phyloP scores from a whole-genome alignment of 371 early-diverging fungal genomes.

The Apophysomyces ossiformis region DNA sequence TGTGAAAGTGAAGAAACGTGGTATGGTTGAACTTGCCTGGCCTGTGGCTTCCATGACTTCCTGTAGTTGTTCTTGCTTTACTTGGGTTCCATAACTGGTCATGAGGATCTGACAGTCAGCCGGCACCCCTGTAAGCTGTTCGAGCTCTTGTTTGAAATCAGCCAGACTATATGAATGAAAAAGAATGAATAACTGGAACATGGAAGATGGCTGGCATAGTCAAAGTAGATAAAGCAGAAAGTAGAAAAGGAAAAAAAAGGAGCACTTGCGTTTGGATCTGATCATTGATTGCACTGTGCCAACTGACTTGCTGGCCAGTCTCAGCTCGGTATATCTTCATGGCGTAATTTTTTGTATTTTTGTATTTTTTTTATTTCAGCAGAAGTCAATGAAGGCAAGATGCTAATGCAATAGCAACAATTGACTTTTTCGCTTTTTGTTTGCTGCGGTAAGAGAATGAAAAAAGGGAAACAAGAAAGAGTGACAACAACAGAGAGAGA shows the following conservation, averaged over 20 bases:
- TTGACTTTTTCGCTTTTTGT: too few relatives aligned
- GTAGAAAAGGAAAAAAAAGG: not conserved
- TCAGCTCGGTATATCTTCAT: slow-evolving; percentile 72
- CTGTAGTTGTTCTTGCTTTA: slow-evolving; percentile 54
- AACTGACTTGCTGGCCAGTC: slow-evolving; percentile 59
- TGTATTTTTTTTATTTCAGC: not conserved
- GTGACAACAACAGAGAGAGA: not conserved
- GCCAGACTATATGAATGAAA: slow-evolving; percentile 40
- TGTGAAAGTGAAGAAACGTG: not conserved
- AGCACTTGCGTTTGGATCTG: slow-evolving; percentile 32
- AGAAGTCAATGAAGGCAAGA: slow-evolving; percentile 2
- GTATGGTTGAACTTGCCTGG: slow-evolving; percentile 37
- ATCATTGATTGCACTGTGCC: slow-evolving; percentile 20
- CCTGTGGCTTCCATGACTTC: slow-evolving; percentile 56
- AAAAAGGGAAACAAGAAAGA: not conserved
- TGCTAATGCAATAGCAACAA: too few relatives aligned
- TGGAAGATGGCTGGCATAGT: too few relatives aligned
- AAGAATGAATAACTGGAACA: not conserved
- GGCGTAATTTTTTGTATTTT: not conserved
- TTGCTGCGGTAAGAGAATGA: too few relatives aligned
- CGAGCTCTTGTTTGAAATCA: slow-evolving; percentile 52
- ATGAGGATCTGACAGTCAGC: slow-evolving; percentile 61
- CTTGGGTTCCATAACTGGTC: slow-evolving; percentile 63
- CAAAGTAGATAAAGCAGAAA: not conserved
- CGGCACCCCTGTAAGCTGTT: slow-evolving; percentile 54